phyloP scores from a whole-genome alignment of 768 basidiomycete species.

The Kwoniella europaea region DNA sequence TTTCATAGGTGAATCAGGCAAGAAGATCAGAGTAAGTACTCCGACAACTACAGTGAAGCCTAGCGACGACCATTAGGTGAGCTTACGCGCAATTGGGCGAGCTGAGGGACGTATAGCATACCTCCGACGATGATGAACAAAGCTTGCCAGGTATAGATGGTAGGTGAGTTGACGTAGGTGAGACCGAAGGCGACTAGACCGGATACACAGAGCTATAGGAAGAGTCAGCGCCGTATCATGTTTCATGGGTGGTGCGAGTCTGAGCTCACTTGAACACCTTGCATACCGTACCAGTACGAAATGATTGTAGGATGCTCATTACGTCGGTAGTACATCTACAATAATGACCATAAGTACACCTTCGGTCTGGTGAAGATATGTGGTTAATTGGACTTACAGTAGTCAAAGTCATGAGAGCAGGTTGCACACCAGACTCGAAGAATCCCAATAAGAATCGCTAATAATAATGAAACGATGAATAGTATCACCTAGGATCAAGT shows the following conservation, averaged over 20 bases:
- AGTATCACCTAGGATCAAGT: background rate
- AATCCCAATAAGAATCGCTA: slow-evolving; percentile 24
- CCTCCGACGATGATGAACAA: slow-evolving; percentile 43
- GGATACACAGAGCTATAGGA: slow-evolving; percentile 57
- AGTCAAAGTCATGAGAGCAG: slow-evolving; percentile 39
- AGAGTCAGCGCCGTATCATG: background rate
- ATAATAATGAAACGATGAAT: no score
- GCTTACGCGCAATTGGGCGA: background rate
- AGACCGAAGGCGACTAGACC: slow-evolving; percentile 65
- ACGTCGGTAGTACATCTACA: slow-evolving; percentile 64
- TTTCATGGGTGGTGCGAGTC: no score
- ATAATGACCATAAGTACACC: no score
- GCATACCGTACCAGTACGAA: slow-evolving; percentile 38
- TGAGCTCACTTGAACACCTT: slow-evolving; percentile 34
- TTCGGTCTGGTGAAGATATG: no score
- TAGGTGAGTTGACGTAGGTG: slow-evolving; percentile 60
- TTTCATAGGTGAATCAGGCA: slow-evolving; percentile 58
- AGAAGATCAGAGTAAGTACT: slow-evolving; percentile 63
- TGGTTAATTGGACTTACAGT: slow-evolving; percentile 54
- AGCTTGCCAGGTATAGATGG: slow-evolving; percentile 64
- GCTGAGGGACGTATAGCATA: slow-evolving; percentile 8
- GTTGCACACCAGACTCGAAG: slow-evolving; percentile 42
- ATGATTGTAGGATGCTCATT: slow-evolving; percentile 62
- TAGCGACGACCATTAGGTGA: background rate
- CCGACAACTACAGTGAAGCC: slow-evolving; percentile 64